phyloP scores from a whole-genome alignment of 257 asterid genomes.

The Solanum sejunctum region DNA sequence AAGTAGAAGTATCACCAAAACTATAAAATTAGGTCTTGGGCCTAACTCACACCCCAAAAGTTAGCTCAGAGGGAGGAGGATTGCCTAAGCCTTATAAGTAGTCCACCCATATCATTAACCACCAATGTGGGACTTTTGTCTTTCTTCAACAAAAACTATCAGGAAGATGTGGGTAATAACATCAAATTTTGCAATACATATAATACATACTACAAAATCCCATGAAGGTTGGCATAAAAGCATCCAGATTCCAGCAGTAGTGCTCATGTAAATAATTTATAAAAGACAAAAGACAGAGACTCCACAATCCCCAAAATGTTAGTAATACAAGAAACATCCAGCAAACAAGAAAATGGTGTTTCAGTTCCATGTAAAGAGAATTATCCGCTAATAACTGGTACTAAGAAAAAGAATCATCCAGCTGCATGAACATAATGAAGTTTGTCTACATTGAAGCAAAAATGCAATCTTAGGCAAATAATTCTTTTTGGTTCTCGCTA shows the following conservation, averaged over 20 bases:
- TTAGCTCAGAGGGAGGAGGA: too few relatives aligned
- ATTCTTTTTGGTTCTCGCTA: background rate
- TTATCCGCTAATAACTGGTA: background rate
- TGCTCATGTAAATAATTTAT: background rate
- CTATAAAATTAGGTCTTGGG: too few relatives aligned
- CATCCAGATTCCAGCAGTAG: background rate
- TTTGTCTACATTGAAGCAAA: background rate
- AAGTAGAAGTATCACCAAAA: background rate
- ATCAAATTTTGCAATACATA: background rate
- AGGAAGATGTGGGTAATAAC: background rate
- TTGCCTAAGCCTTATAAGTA: too few relatives aligned
- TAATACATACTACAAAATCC: background rate
- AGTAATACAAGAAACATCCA: background rate
- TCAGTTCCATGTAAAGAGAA: background rate
- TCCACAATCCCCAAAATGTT: background rate
- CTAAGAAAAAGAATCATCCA: background rate
- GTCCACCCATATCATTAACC: too few relatives aligned
- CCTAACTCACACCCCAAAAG: too few relatives aligned
- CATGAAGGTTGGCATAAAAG: background rate
- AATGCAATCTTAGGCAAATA: background rate
- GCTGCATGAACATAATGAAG: background rate
- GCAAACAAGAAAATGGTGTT: background rate
- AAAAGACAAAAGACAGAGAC: background rate
- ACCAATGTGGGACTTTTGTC: too few relatives aligned
- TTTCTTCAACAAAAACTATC: background rate